Conservation (phyloP, 164 flowering plant genomes). For the Vitis amurensis region DNA sequence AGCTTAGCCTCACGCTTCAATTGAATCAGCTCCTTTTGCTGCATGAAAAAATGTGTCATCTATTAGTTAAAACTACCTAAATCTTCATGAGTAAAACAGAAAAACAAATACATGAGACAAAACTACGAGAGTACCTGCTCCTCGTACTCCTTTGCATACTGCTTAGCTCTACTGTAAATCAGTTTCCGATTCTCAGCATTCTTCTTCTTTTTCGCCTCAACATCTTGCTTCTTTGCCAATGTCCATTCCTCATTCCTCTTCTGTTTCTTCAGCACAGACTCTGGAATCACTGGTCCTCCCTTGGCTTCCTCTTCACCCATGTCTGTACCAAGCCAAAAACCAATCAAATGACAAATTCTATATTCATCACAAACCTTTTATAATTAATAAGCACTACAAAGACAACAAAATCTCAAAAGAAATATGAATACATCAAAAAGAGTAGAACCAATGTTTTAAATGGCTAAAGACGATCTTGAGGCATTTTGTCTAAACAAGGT, state of each 20-base stretch:
- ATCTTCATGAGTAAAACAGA: no score
- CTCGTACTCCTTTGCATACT: slow-evolving; percentile 24
- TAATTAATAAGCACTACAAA: no score
- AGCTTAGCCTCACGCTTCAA: slow-evolving; percentile 26
- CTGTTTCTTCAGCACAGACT: slow-evolving; percentile 32
- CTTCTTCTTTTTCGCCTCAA: slow-evolving; percentile 19
- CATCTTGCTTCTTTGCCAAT: slow-evolving; percentile 15
- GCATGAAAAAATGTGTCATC: neutral
- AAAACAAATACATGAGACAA: neutral
- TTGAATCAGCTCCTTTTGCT: slow-evolving; percentile 23
- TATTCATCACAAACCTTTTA: no score
- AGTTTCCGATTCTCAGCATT: slow-evolving; percentile 23
- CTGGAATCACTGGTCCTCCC: slow-evolving; percentile 17
- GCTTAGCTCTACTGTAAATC: slow-evolving; percentile 25
- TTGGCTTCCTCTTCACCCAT: slow-evolving; percentile 7
- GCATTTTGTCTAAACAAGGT: no score
- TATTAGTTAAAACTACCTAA: neutral
- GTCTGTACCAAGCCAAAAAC: neutral
- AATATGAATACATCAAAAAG: no score
- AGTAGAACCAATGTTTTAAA: no score
- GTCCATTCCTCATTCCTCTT: slow-evolving; percentile 32
- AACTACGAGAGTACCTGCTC: slow-evolving; percentile 5
- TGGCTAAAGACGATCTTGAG: no score
- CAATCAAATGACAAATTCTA: no score
- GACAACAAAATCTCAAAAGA: no score